Evolutionary conservation across 73 alveolate genomes (phyloP), one percentile per base, ranked within the genome.

Genomic region (Uronychia setigera): DNA sequence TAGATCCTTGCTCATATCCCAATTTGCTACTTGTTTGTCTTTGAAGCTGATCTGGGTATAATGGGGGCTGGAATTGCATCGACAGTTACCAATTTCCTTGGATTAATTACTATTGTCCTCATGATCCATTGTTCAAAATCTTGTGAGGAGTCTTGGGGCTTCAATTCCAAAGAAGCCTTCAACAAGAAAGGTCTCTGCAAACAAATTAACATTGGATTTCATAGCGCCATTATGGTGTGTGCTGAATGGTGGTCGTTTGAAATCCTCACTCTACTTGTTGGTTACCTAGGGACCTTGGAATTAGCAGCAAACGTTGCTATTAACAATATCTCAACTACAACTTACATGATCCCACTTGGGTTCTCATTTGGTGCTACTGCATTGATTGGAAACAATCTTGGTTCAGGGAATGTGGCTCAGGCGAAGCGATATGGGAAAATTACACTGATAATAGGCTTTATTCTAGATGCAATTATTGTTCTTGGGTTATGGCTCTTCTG

Each of bases 231-330:
- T 25, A 84, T 89, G 87, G 79, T 89, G 27, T 82, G 90, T 32
- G 31, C 79, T 11, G 95, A 89, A 57, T 89, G 95, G 95, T 89
- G 95, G 95, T 34, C 84, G 57, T 89, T 84, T 60, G 95, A 89
- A 33, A 81, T 89, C 28, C 76, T 77, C 1, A 57, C 32, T 31
- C n/a, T 83, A 27, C 1, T 83, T 30, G 29, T 89, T 1, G 76
- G 86, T 1, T 82, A 67, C 33, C 27, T 82, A 1, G 81, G 83
- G 30, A 32, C 25, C 58, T 88, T 1, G 34, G 75, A 89, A 29
- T 80, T 76, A 0, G 95, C 92, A 0, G 87, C 95, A 29, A 81
- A 89, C 35, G 89, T 89, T 0, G 78, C 81, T 34, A 27, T 89
- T 0, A 14, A 60, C 32, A 60, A 77, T 77, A 58, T 58, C 5